Evolutionary conservation across 495 filamentous ascomycete genomes (phyloP), one percentile per base, ranked within the genome.

Genomic region (Pyrenopolyporus hunteri): DNA sequence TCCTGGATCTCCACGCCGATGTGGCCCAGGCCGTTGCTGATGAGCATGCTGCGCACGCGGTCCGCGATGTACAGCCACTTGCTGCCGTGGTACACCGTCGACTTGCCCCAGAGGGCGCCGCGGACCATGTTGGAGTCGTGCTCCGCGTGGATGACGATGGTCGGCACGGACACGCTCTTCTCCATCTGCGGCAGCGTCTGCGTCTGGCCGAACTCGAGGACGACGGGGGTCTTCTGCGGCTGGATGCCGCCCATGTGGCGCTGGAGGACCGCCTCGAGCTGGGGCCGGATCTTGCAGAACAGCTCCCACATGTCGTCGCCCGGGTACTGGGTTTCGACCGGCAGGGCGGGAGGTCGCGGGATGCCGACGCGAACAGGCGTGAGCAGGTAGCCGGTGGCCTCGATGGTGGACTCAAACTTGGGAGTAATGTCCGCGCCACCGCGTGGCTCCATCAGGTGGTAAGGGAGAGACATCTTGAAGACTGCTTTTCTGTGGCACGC

Each of bases 31-130:
- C 17, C 37, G 0, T 14, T n/a, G n/a, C n/a, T 6, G 0, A 10
- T 6, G 6, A 54, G 50, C 26, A 14, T 43, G 19, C 17, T 20
- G 1, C 50, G 50, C 10, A 54, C 2, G 4, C 44, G 39, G 28
- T 54, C 50, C 1, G 16, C 28, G 28, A 44, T 33, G 37, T 54
- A 54, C 11, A 54, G 17, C 50, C 50, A 54, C 8, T 39, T 28
- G 37, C 50, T 54, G 5, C 50, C 50, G 17, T 1, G 4, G 37
- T 54, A 54, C 17, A 6, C 9, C 11, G 50, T 44, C 6, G 14
- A 1, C 11, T 22, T 13, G 8, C n/a, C 50, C 50, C 50, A 54
- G 11, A 6, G 50, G 11, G 13, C 45, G 6, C 33, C 37, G 17
- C 2, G 1, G 6, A 44, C 50, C 6, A 44, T 16, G 50, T 43